A percentile compares a stretch with the other conserved stretches of the same genome.
Evolutionary conservation across 257 asterid species (phyloP).

Genomic region (Solanum etuberosum): DNA sequence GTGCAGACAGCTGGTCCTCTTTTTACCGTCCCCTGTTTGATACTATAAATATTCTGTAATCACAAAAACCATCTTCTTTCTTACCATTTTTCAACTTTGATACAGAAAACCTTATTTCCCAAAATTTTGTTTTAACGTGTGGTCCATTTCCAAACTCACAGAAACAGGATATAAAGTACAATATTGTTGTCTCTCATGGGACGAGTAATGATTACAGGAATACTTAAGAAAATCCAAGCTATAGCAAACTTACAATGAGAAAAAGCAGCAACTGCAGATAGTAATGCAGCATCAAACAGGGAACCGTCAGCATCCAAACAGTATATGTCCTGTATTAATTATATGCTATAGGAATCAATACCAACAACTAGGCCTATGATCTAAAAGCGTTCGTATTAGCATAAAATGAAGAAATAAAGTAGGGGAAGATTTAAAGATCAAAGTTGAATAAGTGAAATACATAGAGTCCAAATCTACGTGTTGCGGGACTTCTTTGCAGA

Average conservation of each 20-base stretch:
- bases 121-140: background rate
- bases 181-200: background rate
- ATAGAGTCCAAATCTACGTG: background rate
- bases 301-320: constrained; percentile 97
- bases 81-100: background rate
- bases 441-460: background rate
- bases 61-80: background rate
- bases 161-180: background rate
- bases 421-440: background rate
- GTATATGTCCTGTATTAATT: constrained; percentile 62
- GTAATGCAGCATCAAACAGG: constrained; percentile 89
- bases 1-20: background rate
- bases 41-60: background rate
- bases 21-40: background rate
- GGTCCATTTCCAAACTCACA: background rate
- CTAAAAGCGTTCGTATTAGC: background rate
- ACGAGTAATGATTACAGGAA: background rate
- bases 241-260: constrained; percentile 52
- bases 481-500: background rate
- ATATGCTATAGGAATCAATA: background rate
- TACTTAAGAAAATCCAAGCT: background rate
- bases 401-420: background rate
- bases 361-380: background rate
- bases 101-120: background rate
- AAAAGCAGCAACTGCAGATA: constrained; percentile 89